Base-by-base conservation (phyloP, 176 grass and related monocot genomes). In the Tillandsia leiboldiana region DNA sequence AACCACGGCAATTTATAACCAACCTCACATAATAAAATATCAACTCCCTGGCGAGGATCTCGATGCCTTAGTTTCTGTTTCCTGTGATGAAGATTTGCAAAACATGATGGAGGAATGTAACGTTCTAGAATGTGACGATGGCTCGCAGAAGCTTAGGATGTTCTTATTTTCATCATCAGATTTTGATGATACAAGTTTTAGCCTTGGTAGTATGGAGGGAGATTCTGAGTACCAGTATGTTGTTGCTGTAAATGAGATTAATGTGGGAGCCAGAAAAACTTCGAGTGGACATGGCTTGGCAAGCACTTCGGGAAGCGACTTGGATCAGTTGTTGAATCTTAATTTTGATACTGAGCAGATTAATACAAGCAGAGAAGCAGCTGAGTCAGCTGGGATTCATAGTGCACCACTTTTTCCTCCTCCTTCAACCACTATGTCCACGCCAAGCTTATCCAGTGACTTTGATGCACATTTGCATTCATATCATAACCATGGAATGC, bases 41-140 rank as follows among this genome's bases (percentile, higher is more conserved):
- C 91, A 96, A 72, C 81, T 96, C 47, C 91, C 91, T 23, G 91
- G 84, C 77, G 91, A 96, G 74, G 91, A 96, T 78, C 77, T 96
- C 58, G 91, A 96, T 87, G 87, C 91, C 22, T 81, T 96, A 58
- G 85, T 96, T 52, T 90, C 91, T 47, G 84, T 96, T 56, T 87
- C 87, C 13, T 90, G 79, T 52, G 82, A 96, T 18, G 91, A 96
- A 82, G 91, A 96, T 81, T 79, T 96, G 63, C 82, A 81, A 83
- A 96, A 90, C 73, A 96, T 96, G 91, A 87, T 96, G 70, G 91
- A 96, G 29, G 91, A 96, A 80, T 94, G 85, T 10, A 78, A 80
- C 49, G 66, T 99, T 48, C 65, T 90, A 81, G 89, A 90, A n/a
- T 78, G 51, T 67, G 73, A 75, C 13, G 84, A 84, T 72, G 89